Conservation (phyloP, 441 rosid species). For the Arabidopsis hybrid region DNA sequence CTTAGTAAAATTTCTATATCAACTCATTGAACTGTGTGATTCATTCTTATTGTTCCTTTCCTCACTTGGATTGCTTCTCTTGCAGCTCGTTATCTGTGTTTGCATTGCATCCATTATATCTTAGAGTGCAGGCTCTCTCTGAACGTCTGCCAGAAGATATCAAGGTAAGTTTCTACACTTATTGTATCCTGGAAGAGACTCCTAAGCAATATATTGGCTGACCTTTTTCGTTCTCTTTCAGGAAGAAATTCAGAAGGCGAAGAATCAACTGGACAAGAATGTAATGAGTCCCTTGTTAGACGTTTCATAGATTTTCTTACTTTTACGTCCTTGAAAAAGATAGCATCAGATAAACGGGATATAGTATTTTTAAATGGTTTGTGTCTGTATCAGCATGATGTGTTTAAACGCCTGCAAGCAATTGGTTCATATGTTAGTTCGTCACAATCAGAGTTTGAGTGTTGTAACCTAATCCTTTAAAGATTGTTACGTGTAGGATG, state of each 20-base stretch:
- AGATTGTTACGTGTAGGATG: slow-evolving; percentile 63
- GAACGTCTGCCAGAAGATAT: slow-evolving; percentile 65
- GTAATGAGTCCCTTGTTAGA: slow-evolving; percentile 49
- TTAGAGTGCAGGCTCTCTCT: slow-evolving; percentile 91
- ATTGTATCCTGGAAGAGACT: slow-evolving; percentile 12
- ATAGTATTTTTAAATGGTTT: neutral
- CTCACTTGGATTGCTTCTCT: slow-evolving; percentile 35
- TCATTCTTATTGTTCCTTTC: slow-evolving; percentile 23
- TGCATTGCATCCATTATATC: slow-evolving; percentile 94
- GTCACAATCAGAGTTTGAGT: slow-evolving; percentile 8
- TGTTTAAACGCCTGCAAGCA: slow-evolving; percentile 7
- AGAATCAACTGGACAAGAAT: slow-evolving; percentile 71
- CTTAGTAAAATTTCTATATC: slow-evolving; percentile 23
- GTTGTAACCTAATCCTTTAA: slow-evolving; percentile 31
- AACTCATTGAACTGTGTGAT: slow-evolving; percentile 13
- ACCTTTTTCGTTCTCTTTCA: slow-evolving; percentile 50
- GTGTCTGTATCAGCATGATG: slow-evolving; percentile 24
- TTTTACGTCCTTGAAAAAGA: neutral
- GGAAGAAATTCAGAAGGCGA: slow-evolving; percentile 83
- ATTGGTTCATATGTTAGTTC: slow-evolving; percentile 14
- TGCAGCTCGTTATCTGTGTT: slow-evolving; percentile 97
- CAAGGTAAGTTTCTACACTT: slow-evolving; percentile 56
- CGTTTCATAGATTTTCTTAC: slow-evolving; percentile 2
- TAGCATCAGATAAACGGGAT: slow-evolving; percentile 6
- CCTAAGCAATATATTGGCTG: slow-evolving; percentile 25